Evolutionary conservation across 2,329 filamentous ascomycete species (phyloP).

Genomic region (Raffaelea deltoideospora): DNA sequence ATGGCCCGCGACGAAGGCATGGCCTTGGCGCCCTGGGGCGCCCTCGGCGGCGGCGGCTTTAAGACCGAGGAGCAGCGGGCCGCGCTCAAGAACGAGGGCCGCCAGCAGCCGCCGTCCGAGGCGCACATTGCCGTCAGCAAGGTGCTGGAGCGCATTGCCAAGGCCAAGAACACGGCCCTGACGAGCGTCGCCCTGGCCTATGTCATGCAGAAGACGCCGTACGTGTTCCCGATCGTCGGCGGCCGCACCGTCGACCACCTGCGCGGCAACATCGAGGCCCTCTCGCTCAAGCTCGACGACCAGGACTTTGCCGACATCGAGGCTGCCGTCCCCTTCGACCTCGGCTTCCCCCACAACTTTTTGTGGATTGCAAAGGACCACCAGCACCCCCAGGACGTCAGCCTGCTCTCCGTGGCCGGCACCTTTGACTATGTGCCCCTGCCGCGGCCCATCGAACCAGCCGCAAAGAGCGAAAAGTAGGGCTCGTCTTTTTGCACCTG

Average conservation of each 20-base stretch:
- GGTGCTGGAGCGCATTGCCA: conserved; percentile 33
- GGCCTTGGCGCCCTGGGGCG: conserved; percentile 38
- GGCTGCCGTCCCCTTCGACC: conserved; percentile 41
- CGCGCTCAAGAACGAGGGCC: conserved; percentile 17
- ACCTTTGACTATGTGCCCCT: conserved; percentile 34
- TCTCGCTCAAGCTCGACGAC: conserved; percentile 40
- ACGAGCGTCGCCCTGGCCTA: conserved; percentile 52
- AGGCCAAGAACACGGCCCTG: conserved; percentile 24
- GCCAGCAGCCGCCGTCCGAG: conserved; percentile 25
- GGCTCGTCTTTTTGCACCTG: too few species aligned
- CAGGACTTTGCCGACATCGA: conserved; percentile 56
- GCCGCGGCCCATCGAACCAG: conserved; percentile 24
- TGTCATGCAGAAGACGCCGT: conserved; percentile 54
- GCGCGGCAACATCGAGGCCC: conserved; percentile 52
- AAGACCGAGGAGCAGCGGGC: conserved; percentile 17
- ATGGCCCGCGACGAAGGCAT: conserved; percentile 45
- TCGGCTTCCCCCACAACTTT: conserved; percentile 53
- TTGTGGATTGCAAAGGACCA: conserved; percentile 24
- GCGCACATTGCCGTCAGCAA: conserved; percentile 35
- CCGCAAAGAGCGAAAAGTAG: conserved; percentile 27
- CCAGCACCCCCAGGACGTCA: conserved; percentile 24
- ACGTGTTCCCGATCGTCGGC: conserved; percentile 61
- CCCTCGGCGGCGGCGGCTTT: conserved; percentile 27
- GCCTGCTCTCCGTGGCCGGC: conserved; percentile 30
- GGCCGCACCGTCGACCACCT: conserved; percentile 56